phyloP scores from a whole-genome alignment of 805 yeast genomes.

The Candida morakotiae region DNA sequence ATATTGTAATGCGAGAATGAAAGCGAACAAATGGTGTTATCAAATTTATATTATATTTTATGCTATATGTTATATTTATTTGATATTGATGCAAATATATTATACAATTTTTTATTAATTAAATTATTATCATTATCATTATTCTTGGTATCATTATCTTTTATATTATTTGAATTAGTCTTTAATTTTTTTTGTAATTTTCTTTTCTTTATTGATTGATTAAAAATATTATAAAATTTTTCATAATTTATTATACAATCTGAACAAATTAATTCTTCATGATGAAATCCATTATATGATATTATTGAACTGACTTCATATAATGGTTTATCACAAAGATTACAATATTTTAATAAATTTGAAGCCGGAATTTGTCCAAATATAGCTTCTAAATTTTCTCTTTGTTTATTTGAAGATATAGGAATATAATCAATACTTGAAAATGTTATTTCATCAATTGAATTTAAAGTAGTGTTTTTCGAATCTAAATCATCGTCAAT shows the following conservation, averaged over 20 bases:
- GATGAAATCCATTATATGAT: conserved; percentile 13
- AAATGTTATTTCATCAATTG: conserved; percentile 3
- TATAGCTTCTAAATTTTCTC: conserved; percentile 31
- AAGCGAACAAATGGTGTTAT: too few relatives aligned
- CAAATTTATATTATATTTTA: too few relatives aligned
- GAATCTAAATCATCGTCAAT: background rate
- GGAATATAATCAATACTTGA: conserved; percentile 1
- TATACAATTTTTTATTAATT: conserved; percentile 12
- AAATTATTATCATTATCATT: background rate
- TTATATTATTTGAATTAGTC: background rate
- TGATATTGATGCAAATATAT: conserved; percentile 17
- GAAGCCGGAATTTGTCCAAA: conserved; percentile 37
- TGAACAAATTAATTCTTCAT: conserved; percentile 58
- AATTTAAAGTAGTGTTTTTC: background rate
- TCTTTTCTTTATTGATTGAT: conserved; percentile 6
- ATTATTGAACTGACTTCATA: conserved; percentile 52
- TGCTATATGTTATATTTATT: conserved; percentile 14
- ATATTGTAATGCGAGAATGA: too few relatives aligned
- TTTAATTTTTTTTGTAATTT: conserved; percentile 1
- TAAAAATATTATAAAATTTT: conserved; percentile 40
- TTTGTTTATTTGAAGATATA: background rate
- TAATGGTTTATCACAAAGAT: conserved; percentile 66
- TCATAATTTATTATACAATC: conserved; percentile 59
- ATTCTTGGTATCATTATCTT: background rate
- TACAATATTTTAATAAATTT: conserved; percentile 47